Conservation (phyloP, 2,329 filamentous ascomycete species). For the Talaromyces sp. region DNA sequence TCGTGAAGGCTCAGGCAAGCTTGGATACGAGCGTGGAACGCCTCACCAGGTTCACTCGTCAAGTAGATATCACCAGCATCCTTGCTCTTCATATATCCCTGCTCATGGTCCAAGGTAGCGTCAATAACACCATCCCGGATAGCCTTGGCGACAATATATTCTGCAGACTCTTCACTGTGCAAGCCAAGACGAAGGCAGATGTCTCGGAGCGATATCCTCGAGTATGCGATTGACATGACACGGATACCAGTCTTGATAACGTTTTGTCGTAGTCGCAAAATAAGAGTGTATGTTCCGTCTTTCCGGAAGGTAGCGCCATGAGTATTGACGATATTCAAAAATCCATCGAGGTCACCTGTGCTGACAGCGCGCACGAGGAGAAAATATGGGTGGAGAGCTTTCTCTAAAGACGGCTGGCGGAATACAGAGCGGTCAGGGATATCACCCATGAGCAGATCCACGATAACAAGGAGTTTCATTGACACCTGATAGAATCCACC, state of each 20-base stretch:
- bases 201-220: constrained; percentile 91
- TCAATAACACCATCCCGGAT: constrained; percentile 97
- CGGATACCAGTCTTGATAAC: constrained; percentile 99
- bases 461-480: constrained; percentile 92
- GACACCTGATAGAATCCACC: constrained; percentile 94
- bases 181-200: constrained; percentile 94
- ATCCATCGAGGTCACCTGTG: constrained; percentile 92
- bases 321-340: constrained; percentile 78
- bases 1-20: constrained; percentile 91
- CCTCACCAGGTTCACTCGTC: constrained; percentile 90
- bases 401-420: constrained; percentile 82
- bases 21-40: constrained; percentile 93
- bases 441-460: constrained; percentile 96
- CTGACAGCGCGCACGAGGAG: constrained; percentile 91
- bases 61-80: constrained; percentile 94
- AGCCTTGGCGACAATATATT: constrained; percentile 98
- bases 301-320: constrained; percentile 82
- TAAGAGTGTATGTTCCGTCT: constrained; percentile 92
- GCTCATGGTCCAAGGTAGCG: constrained; percentile 87
- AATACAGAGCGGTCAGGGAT: constrained; percentile 95
- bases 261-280: constrained; percentile 91
- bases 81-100: constrained; percentile 98
- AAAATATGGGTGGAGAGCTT: constrained; percentile 87
- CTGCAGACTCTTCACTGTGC: constrained; percentile 92
- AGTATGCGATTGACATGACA: constrained; percentile 98